Base-by-base conservation (phyloP, 2,329 filamentous ascomycete genomes). In the Neopestalotiopsis rosae region DNA sequence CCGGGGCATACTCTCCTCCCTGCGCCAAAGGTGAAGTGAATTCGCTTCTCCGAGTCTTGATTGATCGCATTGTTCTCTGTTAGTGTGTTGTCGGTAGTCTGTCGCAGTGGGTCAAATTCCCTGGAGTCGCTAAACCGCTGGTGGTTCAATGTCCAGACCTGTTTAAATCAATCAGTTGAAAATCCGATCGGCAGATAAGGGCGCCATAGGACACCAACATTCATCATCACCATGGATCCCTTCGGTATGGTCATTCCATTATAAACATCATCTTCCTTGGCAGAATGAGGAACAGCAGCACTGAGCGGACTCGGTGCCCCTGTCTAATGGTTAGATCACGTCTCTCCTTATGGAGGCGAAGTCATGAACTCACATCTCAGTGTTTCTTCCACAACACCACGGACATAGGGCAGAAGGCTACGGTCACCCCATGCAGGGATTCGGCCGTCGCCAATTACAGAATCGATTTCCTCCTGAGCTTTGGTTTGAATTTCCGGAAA, bases 1-100 rank as follows among this genome's bases (percentile, higher is more conserved):
- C 88, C 88, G 0, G 84, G 87, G 73, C 88, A 90, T 58, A 88
- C 82, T 32, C 88, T 81, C 5, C 87, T 80, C 1, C 88, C 88
- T 9, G 84, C 84, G n/a, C 88, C 87, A 67, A 88, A 90, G 0
- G 81, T 82, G 74, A 87, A 88, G 10, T 85, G 82, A 62, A 88
- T 86, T 13, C 86, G 80, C 72, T 86, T 80, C 0, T 77, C 75
- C 0, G 78, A 76, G 66, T 84, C 81, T 0, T 80, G 70, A 17
- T 81, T 71, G 66, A 73, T 74, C 66, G 74, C 74, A n/a, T 49
- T 49, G 13, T 49, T 49, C 42, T 49, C 42, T 49, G 13, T 49
- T 5, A 49, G 17, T 14, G 42, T 49, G 10, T 49, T 17, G 1
- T 49, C 42, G 17, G 2, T 4, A 49, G 42, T 49, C 42, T 49